Evolutionary conservation across 2,329 filamentous ascomycete genomes (phyloP), one percentile per base, ranked within the genome.

Genomic region (Xylariaceae sp.): DNA sequence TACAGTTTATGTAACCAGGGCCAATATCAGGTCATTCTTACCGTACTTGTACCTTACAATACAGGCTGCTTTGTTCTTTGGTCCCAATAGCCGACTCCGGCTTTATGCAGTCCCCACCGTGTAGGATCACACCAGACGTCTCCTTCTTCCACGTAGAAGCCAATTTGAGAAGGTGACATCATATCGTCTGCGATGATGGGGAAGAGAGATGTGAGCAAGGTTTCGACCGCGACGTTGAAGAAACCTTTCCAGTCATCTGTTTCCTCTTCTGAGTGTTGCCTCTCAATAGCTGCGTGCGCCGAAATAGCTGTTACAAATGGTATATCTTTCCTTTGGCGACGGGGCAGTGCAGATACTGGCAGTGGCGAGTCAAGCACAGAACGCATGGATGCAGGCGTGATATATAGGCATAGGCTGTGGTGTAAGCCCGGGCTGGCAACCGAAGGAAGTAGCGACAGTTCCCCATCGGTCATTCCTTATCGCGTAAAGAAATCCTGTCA

Each of bases 161-260:
- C 42, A 5, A 50, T 24, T 14, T 43, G 37, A 15, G 43, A 41
- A 17, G 42, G 47, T 3, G 34, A 29, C 16, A 35, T 34, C 15
- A 27, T 27, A 17, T 41, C 41, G 29, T 34, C 16, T 1, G 37
- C 47, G 11, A 48, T 11, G 3, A 21, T 38, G 13, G 35, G 31
- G 27, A 46, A 46, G 9, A 50, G 21, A 2, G 36, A 46, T 7
- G 36, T 31, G 9, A 48, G 40, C 16, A 50, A 33, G 2, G 40
- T 30, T 31, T 50, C 42, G 14, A 48, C 45, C 15, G 45, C 45
- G 3, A 50, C 40, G 14, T 48, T 48, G 35, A 50, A 48, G 29
- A 39, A 41, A 7, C 45, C 45, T n/a, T 35, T 34, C 47, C 45
- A 50, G 13, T 17, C 27, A 21, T 35, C 41, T 13, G 43, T 36